Evolutionary conservation across 2,329 filamentous ascomycete species (phyloP), one percentile per base, ranked within the genome.

Genomic region (Cladophialophora yegresii): DNA sequence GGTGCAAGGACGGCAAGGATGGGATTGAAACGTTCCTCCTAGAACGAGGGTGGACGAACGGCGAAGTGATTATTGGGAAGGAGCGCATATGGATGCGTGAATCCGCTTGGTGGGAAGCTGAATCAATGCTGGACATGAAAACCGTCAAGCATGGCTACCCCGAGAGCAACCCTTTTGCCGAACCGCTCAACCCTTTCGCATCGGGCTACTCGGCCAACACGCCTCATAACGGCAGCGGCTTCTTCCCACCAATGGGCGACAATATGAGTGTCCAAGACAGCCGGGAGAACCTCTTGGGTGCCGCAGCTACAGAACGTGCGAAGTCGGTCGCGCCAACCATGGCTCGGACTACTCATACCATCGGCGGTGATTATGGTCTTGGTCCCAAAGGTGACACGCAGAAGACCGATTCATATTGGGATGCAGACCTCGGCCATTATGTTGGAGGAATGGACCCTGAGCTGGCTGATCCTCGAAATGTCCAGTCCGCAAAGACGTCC

Each of bases 61-160:
- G 95, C 45, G 95, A 98, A 78, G 92, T 98, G 1, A 87, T 96
- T 4, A 83, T 98, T 33, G 95, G 95, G 61, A 88, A 87, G 63
- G 92, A 98, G 76, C 90, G 95, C 33, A 87, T 99, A 49, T 99
- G 95, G 95, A 93, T 98, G 81, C 87, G 93, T 56, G 95, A 99
- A 77, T 84, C 82, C 63, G 90, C 93, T 1, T 99, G 95, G 93
- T 98, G 93, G 93, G 93, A 98, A 77, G 93, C 93, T 4, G 95
- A 99, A 79, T 91, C 86, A 66, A 96, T 97, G 90, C 87, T 98
- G 30, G 95, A 99, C 73, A 82, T 96, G 72, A 93, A 95, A 77
- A 86, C 88, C 1, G 81, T 84, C 59, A 84, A 87, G 32, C 73
- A 62, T 32, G 77, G 69, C 60, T 66, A 55, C 63, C 62, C 23